These are phyloP conservation scores for Salisapilia sapeloensis DNA, from an alignment of 352 stramenopile species.

Conservation along the genomic window DNA sequence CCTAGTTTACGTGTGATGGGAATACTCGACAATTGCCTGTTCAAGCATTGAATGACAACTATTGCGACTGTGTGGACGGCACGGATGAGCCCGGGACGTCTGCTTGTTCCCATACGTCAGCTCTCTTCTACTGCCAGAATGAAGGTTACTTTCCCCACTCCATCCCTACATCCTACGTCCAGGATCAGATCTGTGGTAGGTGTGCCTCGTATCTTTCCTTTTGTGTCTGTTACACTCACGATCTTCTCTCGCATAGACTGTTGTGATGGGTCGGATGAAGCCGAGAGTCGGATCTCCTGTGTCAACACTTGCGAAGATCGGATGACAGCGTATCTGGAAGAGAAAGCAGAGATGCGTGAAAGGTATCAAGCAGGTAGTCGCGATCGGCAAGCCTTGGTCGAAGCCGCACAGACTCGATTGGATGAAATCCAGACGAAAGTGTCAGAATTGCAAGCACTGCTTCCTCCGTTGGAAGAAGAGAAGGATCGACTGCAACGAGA, in stretches of 20 bases:
- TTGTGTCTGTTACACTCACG: not conserved
- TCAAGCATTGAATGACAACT: constrained; percentile 83
- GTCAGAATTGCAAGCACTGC: constrained; percentile 7
- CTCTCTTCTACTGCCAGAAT: constrained; percentile 57
- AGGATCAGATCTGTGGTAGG: constrained; percentile 60
- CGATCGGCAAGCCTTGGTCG: constrained; percentile 15
- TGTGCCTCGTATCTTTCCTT: not conserved
- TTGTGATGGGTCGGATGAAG: constrained; percentile 74
- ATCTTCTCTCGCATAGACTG: constrained; percentile 32
- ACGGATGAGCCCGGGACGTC: constrained; percentile 80
- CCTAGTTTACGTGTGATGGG: constrained; percentile 56
- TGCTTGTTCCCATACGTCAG: constrained; percentile 51
- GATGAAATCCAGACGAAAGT: constrained; percentile 6
- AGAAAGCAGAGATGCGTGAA: constrained; percentile 49
- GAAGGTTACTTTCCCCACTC: constrained; percentile 43
- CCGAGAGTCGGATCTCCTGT: constrained; percentile 32
- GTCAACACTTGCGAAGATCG: constrained; percentile 16
- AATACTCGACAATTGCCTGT: constrained; percentile 30
- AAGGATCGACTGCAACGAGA: constrained; percentile 27
- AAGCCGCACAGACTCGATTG: constrained; percentile 11
- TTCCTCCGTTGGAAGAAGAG: constrained; percentile 11
- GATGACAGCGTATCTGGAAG: constrained; percentile 17
- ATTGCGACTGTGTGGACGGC: constrained; percentile 87
- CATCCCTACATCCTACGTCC: constrained; percentile 45
- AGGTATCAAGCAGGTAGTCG: constrained; percentile 46